Evolutionary conservation across 1,284 basidiomycete genomes (phyloP), one percentile per base, ranked within the genome.

Genomic region (Sporisorium exsertum): DNA sequence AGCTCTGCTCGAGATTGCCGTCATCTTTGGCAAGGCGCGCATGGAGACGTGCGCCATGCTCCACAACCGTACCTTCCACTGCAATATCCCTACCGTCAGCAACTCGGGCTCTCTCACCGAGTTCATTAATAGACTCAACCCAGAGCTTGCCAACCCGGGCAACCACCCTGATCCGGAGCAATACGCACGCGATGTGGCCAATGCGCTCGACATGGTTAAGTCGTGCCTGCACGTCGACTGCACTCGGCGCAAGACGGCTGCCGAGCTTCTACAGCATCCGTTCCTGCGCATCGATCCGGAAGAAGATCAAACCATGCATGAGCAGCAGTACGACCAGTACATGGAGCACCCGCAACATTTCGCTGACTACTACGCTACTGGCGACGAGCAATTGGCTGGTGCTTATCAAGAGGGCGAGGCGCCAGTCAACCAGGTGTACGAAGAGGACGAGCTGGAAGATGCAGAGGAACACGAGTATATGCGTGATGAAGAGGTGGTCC

Each of bases 1-100:
- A 85, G 96, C 96, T 6, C 87, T 99, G 42, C 92, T 98, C 90
- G 96, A 99, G 87, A 92, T 99, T 60, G 92, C 94, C 6, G 88
- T 91, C 13, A 91, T 99, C 53, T 91, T 98, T 78, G 97, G 96
- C 4, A 90, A 90, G 68, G 89, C 88, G 71, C 89, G 90, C 56
- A 94, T 97, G 90, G 95, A 96, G 85, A 91, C 90, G 80, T 90
- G 91, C 46, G 95, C 95, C 0, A 90, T 92, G 43, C 85, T 98
- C 55, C 96, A 99, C 86, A 95, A 83, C 58, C 79, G 81, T 45
- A 83, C 81, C 5, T 81, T 84, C 51, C 64, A 77, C n/a, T 78
- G 73, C 74, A 81, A 78, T 58, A 63, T 83, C 3, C 83, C 82
- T 2, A 70, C 59, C 12, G 75, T 78, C 29, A 55, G 53, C 50